Evolutionary conservation across 2,329 filamentous ascomycete genomes (phyloP).

Genomic region (Hypoxylon rubiginosum): DNA sequence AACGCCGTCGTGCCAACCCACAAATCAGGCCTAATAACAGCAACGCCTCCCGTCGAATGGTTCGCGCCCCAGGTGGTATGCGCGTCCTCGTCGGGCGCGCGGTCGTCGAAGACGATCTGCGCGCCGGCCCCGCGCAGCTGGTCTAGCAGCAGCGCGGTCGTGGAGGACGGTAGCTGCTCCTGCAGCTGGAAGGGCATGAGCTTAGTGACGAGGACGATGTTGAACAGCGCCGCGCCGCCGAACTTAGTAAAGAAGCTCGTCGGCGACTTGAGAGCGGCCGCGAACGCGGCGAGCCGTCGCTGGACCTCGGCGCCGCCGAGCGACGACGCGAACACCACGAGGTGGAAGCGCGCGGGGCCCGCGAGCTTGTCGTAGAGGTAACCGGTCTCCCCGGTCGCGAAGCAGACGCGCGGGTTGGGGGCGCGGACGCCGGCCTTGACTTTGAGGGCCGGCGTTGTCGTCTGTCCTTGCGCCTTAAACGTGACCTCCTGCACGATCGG

Average conservation of each 20-base stretch:
- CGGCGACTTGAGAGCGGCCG: slow-evolving; percentile 24
- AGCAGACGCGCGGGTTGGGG: slow-evolving; percentile 50
- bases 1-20: slow-evolving; percentile 34
- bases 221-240: slow-evolving; percentile 47
- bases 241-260: slow-evolving; percentile 47
- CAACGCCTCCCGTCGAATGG: slow-evolving; percentile 33
- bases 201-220: slow-evolving; percentile 50
- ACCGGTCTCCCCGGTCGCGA: slow-evolving; percentile 41
- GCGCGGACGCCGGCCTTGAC: slow-evolving; percentile 50
- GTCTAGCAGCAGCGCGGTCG: slow-evolving; percentile 8
- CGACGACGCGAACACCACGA: slow-evolving; percentile 50
- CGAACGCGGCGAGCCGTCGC: slow-evolving; percentile 31
- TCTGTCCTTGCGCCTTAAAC: slow-evolving; percentile 7
- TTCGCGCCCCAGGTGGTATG: slow-evolving; percentile 33
- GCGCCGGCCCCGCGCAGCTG: slow-evolving; percentile 8
- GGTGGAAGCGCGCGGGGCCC: slow-evolving; percentile 47
- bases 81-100: slow-evolving; percentile 38
- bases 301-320: slow-evolving; percentile 37
- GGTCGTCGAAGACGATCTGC: slow-evolving; percentile 34
- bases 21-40: slow-evolving; percentile 37
- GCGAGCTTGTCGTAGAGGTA: slow-evolving; percentile 52
- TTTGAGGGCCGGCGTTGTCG: slow-evolving; percentile 21
- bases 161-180: neutral
- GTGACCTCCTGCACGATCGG: slow-evolving; percentile 18
- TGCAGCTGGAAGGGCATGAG: slow-evolving; percentile 45